Percentiles rank a stretch among this genome's conserved stretches.
phyloP scores from a whole-genome alignment of 1,284 basidiomycete species.

The Ustilago crameri region DNA sequence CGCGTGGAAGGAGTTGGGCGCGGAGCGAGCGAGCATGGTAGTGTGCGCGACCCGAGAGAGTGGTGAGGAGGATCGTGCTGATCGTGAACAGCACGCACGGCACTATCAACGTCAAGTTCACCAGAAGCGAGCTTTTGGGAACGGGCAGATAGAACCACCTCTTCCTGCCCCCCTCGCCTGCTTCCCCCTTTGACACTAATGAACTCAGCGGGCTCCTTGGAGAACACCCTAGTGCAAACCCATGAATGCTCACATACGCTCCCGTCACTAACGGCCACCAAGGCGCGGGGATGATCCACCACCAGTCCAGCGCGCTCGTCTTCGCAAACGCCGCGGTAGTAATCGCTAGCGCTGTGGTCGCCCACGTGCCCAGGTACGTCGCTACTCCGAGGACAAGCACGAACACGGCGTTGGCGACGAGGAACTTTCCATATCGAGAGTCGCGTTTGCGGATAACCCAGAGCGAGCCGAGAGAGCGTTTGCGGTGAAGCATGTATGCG shows the following conservation, averaged over 20 bases:
- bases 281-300: conserved; percentile 35
- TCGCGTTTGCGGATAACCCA: conserved; percentile 27
- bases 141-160: conserved; percentile 18
- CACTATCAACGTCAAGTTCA: conserved; percentile 15
- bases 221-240: conserved; percentile 19
- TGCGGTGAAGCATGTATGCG: conserved; percentile 27
- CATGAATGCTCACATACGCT: conserved; percentile 26
- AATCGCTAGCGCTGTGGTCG: neutral
- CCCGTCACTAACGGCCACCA: conserved; percentile 18
- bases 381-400: conserved; percentile 12
- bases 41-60: neutral
- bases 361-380: conserved; percentile 18
- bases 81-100: conserved; percentile 7
- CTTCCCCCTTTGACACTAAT: no score
- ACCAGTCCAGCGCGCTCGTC: conserved; percentile 5
- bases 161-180: neutral
- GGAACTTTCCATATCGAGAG: conserved; percentile 13
- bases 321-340: conserved; percentile 1
- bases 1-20: neutral
- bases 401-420: conserved; percentile 34
- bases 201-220: conserved; percentile 12
- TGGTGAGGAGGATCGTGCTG: conserved; percentile 7
- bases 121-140: neutral
- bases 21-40: neutral
- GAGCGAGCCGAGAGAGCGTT: conserved; percentile 15